These are phyloP conservation scores for Citrus reticulata DNA, from an alignment of 345 rosid genomes.

Conservation along the genomic window DNA sequence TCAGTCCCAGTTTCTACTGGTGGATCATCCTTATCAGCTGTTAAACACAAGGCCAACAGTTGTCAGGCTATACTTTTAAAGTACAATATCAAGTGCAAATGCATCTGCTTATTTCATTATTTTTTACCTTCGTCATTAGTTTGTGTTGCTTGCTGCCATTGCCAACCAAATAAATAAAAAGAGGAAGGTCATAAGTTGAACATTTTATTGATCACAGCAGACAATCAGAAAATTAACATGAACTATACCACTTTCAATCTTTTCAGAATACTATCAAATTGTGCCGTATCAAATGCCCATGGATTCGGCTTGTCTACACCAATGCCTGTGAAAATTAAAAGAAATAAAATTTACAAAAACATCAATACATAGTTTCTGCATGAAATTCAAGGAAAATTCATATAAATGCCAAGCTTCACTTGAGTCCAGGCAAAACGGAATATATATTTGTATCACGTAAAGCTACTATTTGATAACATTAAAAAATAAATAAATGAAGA, in stretches of 20 bases:
- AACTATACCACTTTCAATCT: slow-evolving; percentile 82
- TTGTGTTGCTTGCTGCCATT: slow-evolving; percentile 56
- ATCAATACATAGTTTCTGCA: not conserved
- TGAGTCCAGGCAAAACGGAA: not conserved
- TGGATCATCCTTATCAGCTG: slow-evolving; percentile 33
- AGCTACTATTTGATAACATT: not conserved
- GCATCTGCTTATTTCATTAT: not conserved
- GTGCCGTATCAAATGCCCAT: slow-evolving; percentile 96
- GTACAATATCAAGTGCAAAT: not conserved
- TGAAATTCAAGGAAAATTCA: not conserved
- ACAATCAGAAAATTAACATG: not conserved
- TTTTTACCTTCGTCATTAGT: slow-evolving; percentile 51
- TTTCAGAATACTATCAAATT: slow-evolving; percentile 88
- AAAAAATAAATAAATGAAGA: not conserved
- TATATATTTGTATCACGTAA: too few species aligned
- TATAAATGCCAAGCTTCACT: not conserved
- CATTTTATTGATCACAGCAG: not conserved
- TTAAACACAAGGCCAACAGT: slow-evolving; percentile 8
- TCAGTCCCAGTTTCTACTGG: slow-evolving; percentile 32
- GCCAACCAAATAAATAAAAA: slow-evolving; percentile 16
- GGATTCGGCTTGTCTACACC: slow-evolving; percentile 85
- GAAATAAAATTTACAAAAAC: not conserved
- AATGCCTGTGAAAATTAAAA: slow-evolving; percentile 52
- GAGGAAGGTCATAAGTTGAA: not conserved
- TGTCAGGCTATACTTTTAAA: not conserved